Evolutionary conservation across 208 protist genomes (phyloP).

Genomic region (Crithidia mellificae): DNA sequence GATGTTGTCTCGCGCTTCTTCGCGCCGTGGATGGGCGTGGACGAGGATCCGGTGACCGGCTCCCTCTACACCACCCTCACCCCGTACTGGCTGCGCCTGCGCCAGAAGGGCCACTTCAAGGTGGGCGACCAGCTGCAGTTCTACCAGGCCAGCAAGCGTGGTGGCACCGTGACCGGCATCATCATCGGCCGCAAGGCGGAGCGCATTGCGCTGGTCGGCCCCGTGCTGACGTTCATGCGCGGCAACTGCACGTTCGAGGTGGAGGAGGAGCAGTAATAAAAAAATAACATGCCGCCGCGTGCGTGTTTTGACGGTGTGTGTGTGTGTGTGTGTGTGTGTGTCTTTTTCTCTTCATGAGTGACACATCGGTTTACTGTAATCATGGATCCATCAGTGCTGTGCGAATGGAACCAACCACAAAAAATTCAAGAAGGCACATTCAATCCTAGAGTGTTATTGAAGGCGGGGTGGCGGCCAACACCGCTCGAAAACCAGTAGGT

Average conservation of each 20-base stretch:
- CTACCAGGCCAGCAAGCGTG: constrained; percentile 65
- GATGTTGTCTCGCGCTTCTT: constrained; percentile 77
- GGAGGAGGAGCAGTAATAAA: constrained; percentile 44
- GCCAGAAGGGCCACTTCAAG: constrained; percentile 40
- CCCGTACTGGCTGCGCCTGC: constrained; percentile 60
- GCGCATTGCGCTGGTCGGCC: constrained; percentile 60
- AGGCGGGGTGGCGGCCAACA: too few species aligned
- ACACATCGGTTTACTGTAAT: too few species aligned
- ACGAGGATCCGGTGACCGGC: constrained; percentile 75
- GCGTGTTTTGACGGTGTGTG: too few species aligned
- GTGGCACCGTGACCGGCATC: constrained; percentile 50
- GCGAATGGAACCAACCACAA: too few species aligned
- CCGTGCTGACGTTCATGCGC: constrained; percentile 63
- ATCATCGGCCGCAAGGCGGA: constrained; percentile 67
- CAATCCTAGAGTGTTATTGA: too few species aligned
- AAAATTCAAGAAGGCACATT: too few species aligned
- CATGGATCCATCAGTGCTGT: too few species aligned
- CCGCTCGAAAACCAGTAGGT: too few species aligned
- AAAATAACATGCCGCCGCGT: too few species aligned
- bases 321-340: too few species aligned
- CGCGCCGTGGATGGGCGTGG: constrained; percentile 59
- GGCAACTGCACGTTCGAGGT: constrained; percentile 58
- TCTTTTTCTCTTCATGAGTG: too few species aligned
- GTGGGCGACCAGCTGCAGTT: constrained; percentile 57
- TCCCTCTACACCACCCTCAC: constrained; percentile 42